These are phyloP conservation scores for Capronia americana DNA, from an alignment of 2,329 filamentous ascomycete species.

Conservation along the genomic window DNA sequence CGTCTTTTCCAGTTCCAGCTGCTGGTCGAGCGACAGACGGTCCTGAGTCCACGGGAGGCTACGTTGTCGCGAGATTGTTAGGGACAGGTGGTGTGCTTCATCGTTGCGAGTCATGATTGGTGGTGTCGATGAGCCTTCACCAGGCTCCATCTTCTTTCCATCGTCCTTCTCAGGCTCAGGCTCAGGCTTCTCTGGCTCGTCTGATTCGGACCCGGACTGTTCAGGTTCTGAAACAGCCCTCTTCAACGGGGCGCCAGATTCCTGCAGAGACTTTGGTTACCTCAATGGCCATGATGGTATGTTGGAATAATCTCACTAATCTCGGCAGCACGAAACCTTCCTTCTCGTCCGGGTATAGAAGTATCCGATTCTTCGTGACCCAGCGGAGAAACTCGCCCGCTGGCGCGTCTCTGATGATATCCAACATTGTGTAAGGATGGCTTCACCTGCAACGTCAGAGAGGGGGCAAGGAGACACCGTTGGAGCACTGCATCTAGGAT, in stretches of 20 bases:
- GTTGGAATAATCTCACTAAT: constrained; percentile 18
- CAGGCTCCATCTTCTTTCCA: background rate
- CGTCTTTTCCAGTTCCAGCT: constrained; percentile 38
- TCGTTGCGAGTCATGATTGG: background rate
- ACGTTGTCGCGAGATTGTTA: constrained; percentile 7
- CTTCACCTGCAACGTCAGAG: background rate
- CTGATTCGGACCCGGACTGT: background rate
- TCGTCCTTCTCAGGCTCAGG: constrained; percentile 1
- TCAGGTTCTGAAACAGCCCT: background rate
- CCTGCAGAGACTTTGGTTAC: background rate
- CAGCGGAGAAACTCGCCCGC: constrained; percentile 55
- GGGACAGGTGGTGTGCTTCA: background rate
- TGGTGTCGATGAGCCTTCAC: background rate
- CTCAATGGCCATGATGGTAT: background rate
- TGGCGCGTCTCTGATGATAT: constrained; percentile 50
- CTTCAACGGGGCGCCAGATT: constrained; percentile 1
- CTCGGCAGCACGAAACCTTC: constrained; percentile 40
- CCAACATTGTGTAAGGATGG: constrained; percentile 13
- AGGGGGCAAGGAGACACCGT: background rate
- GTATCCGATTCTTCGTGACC: constrained; percentile 49
- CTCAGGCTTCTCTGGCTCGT: background rate
- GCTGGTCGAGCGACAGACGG: constrained; percentile 45
- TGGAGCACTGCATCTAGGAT: background rate
- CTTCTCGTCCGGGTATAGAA: constrained; percentile 54
- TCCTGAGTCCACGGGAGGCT: constrained; percentile 32